Base-by-base conservation (phyloP, 257 asterid genomes). In the Solanum paucissectum region DNA sequence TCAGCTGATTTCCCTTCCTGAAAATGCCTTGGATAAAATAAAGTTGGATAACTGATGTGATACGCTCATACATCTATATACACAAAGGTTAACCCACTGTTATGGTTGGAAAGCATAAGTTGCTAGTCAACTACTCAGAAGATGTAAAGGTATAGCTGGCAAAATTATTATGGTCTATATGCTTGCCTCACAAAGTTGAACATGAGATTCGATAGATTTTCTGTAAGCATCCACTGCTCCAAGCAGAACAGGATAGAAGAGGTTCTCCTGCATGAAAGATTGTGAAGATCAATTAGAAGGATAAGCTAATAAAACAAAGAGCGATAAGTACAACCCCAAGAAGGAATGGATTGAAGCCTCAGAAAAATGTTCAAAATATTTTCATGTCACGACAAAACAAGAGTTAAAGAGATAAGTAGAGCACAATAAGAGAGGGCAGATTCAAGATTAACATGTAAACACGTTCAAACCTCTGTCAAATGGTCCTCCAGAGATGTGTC, bases 171-270 rank as follows among this genome's bases (percentile, higher is more conserved):
- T 68, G 71, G 69, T 32, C 32, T 18, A 49, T 85, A 85, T 72
- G 58, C 82, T 88, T 96, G 95, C 99, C 99, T 95, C 95, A 84
- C 72, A 89, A 87, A 92, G 94, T 20, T 89, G 89, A 88, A 90
- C 94, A 87, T 87, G 94, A 20, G 94, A 94, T 90, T 92, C 95
- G 84, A 96, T 84, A 87, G 96, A 93, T 66, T 88, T 93, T 91
- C 90, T 93, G 92, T 95, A 98, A n/a, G 92, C 87, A 90, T 91
- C 94, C 92, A 92, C 86, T 32, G 98, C 96, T 87, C 96, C 98
- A 83, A 92, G 91, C 7, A 92, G 95, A 71, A 93, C 92, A 71
- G 93, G 52, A 87, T 98, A 96, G 92, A 95, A 96, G 85, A 96
- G 92, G 88, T 90, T 92, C 89, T 93, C 99, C 99, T 98, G 93